Conservation (phyloP, 2,329 filamentous ascomycete genomes). For the Aspergillus aculeatinus region DNA sequence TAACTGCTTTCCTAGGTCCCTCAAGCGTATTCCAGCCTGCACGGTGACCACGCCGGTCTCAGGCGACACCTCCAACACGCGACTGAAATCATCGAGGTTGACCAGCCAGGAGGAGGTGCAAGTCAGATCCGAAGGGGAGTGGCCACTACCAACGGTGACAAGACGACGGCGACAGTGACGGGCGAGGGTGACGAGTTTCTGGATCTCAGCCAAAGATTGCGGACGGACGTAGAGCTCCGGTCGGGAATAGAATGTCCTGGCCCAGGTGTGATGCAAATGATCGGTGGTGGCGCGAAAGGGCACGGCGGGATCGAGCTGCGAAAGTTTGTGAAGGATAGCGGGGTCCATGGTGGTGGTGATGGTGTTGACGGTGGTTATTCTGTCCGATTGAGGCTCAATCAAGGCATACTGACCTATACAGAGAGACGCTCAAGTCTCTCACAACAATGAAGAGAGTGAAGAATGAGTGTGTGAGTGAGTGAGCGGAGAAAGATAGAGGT, state of each 20-base stretch:
- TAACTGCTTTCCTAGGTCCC: conserved; percentile 69
- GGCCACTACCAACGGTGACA: conserved; percentile 82
- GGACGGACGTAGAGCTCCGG: conserved; percentile 92
- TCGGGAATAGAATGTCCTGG: conserved; percentile 81
- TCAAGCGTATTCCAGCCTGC: conserved; percentile 84
- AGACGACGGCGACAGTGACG: conserved; percentile 77
- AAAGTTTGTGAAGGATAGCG: conserved; percentile 55
- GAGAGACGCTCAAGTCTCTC: not conserved
- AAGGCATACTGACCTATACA: conserved; percentile 3
- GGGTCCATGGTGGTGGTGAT: conserved; percentile 39
- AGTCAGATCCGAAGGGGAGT: conserved; percentile 89
- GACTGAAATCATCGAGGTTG: conserved; percentile 81
- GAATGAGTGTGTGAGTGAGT: not conserved
- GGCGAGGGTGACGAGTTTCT: conserved; percentile 78
- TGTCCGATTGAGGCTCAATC: not conserved
- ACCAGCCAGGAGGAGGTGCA: conserved; percentile 93
- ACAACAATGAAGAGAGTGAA: not conserved
- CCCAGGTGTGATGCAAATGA: conserved; percentile 90
- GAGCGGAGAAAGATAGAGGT: not conserved
- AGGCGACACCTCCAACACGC: conserved; percentile 68
- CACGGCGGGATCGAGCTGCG: conserved; percentile 59
- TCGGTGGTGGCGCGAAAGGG: conserved; percentile 73
- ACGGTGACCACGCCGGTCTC: conserved; percentile 69
- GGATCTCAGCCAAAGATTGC: conserved; percentile 73
- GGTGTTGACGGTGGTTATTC: not conserved